Evolutionary conservation across 805 yeast genomes (phyloP).

Genomic region (Lipomyces yamanashiensis): DNA sequence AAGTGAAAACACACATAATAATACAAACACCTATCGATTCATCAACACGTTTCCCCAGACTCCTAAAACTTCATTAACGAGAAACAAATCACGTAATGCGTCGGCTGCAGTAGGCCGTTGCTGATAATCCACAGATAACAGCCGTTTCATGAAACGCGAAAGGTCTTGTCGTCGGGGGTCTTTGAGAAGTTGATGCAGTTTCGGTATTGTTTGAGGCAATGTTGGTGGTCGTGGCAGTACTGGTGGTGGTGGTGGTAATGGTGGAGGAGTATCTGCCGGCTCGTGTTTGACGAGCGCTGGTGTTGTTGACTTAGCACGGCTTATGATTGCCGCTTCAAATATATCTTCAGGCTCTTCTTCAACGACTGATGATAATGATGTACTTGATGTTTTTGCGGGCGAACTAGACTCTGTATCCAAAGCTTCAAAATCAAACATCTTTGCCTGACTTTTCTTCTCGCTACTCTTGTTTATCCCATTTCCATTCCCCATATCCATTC

Average conservation of each 20-base stretch:
- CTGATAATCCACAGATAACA: slow-evolving; percentile 22
- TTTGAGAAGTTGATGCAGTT: slow-evolving; percentile 3
- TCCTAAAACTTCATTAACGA: slow-evolving; percentile 28
- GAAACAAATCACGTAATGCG: slow-evolving; percentile 27
- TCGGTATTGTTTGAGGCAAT: not conserved
- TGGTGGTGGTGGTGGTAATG: slow-evolving; percentile 1
- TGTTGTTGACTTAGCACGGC: not conserved
- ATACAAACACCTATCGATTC: not conserved
- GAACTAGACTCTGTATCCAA: not conserved
- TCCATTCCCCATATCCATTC: not conserved
- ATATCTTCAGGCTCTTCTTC: not conserved
- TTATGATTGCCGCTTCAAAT: slow-evolving; percentile 6
- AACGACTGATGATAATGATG: not conserved
- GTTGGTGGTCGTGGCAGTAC: not conserved
- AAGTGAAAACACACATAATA: not conserved
- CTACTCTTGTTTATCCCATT: not conserved
- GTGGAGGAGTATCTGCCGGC: not conserved
- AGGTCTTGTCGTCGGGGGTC: slow-evolving; percentile 25
- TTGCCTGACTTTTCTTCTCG: not conserved
- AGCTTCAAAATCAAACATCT: slow-evolving; percentile 5
- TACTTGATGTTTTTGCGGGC: not conserved
- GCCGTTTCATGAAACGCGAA: slow-evolving; percentile 10
- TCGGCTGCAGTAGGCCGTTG: slow-evolving; percentile 26
- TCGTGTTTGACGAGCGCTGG: not conserved
- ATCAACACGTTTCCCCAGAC: slow-evolving; percentile 30